These are phyloP conservation scores for Xanthoparmelia taractica DNA, from an alignment of 495 filamentous ascomycete genomes.

Conservation along the genomic window DNA sequence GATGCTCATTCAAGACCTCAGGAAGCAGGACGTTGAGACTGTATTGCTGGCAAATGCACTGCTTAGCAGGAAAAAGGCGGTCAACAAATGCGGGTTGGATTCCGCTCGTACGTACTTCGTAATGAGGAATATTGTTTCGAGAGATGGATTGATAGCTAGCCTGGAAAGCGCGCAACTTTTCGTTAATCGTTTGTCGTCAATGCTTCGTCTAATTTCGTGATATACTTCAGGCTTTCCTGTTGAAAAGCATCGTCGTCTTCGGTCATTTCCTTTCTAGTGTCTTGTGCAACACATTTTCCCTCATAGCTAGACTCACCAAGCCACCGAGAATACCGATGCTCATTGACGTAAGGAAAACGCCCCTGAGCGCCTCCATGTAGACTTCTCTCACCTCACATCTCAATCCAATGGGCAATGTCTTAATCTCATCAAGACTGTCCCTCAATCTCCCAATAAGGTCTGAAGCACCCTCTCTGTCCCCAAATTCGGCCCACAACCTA, in stretches of 20 bases:
- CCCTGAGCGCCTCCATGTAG: slow-evolving; percentile 68
- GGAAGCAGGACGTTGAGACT: too few relatives aligned
- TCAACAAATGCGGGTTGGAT: too few relatives aligned
- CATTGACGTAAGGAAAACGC: slow-evolving; percentile 64
- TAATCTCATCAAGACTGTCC: slow-evolving; percentile 66
- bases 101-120: background rate
- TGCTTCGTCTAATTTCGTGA: background rate
- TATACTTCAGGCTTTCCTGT: background rate
- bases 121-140: background rate
- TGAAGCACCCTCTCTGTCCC: slow-evolving; percentile 53
- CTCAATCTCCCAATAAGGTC: slow-evolving; percentile 63
- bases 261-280: slow-evolving; percentile 51
- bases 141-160: background rate
- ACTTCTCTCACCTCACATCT: slow-evolving; percentile 58
- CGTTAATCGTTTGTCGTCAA: background rate
- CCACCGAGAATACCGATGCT: slow-evolving; percentile 53
- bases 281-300: slow-evolving; percentile 68
- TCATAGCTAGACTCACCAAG: slow-evolving; percentile 59
- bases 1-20: too few relatives aligned
- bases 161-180: background rate
- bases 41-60: too few relatives aligned
- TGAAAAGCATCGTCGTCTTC: background rate
- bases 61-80: too few relatives aligned
- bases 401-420: slow-evolving; percentile 62
- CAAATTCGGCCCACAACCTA: slow-evolving; percentile 61